Evolutionary conservation across 2,329 filamentous ascomycete species (phyloP).

Genomic region (Fusarium sp.): DNA sequence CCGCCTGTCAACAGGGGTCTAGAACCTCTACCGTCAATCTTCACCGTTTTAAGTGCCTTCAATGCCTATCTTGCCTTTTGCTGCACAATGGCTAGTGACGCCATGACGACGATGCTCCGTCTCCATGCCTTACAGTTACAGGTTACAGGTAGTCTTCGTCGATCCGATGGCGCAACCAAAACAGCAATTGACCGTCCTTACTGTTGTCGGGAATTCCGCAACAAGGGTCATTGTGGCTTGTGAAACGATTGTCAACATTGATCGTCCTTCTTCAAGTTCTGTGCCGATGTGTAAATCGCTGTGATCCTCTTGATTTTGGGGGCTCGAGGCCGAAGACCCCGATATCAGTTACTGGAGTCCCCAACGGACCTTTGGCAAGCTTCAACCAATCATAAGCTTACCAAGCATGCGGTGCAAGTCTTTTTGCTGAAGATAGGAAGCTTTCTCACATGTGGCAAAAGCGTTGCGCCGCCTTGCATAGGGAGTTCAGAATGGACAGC

Average conservation of each 20-base stretch:
- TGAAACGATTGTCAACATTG: constrained; percentile 11
- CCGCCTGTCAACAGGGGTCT: constrained; percentile 40
- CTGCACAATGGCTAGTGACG: constrained; percentile 40
- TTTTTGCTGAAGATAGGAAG: not conserved
- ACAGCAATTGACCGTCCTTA: constrained; percentile 10
- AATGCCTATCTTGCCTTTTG: constrained; percentile 34
- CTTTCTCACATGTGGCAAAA: constrained; percentile 12
- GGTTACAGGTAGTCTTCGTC: constrained; percentile 13
- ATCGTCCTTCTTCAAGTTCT: constrained; percentile 20
- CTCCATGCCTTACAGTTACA: constrained; percentile 25
- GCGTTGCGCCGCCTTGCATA: constrained; percentile 5
- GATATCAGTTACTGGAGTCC: not conserved
- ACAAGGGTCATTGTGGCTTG: constrained; percentile 34
- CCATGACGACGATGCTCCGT: constrained; percentile 36
- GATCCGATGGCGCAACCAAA: constrained; percentile 18
- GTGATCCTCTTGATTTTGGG: constrained; percentile 7
- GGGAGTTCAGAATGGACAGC: constrained; percentile 14
- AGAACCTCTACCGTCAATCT: constrained; percentile 38
- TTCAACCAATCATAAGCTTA: constrained; percentile 2
- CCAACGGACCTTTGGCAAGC: not conserved
- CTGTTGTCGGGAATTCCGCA: constrained; percentile 2
- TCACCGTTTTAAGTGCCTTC: constrained; percentile 31
- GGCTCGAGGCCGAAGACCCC: constrained; percentile 18
- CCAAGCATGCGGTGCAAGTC: not conserved
- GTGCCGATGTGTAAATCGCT: constrained; percentile 14